Evolutionary conservation across 2,329 filamentous ascomycete genomes (phyloP).

Genomic region (Herpomyces periplanetae): DNA sequence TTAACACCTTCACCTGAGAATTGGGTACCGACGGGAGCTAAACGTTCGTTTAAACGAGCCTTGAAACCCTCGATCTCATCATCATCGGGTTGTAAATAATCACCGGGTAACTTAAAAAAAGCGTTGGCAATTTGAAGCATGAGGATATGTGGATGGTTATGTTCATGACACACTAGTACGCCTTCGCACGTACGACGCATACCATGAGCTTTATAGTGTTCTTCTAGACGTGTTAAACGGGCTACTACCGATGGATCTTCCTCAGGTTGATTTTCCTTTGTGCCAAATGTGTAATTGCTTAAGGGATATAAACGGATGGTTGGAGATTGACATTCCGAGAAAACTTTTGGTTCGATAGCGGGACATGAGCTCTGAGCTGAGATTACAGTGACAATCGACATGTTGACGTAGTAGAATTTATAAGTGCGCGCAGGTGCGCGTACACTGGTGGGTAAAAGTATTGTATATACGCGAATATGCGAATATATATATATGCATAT

Average conservation of each 20-base stretch:
- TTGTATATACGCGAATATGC: too few relatives aligned
- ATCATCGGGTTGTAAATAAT: slow-evolving; percentile 60
- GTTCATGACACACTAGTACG: slow-evolving; percentile 86
- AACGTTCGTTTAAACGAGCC: slow-evolving; percentile 49
- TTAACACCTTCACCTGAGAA: slow-evolving; percentile 51
- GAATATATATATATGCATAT: too few relatives aligned
- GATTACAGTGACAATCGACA: too few relatives aligned
- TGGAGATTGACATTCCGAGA: slow-evolving; percentile 55
- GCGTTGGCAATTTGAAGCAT: slow-evolving; percentile 98
- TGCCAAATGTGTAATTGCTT: slow-evolving; percentile 94
- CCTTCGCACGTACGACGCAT: slow-evolving; percentile 94
- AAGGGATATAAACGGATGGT: slow-evolving; percentile 74
- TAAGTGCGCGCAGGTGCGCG: too few relatives aligned
- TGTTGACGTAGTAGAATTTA: too few relatives aligned
- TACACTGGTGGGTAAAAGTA: too few relatives aligned
- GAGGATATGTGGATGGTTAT: slow-evolving; percentile 90
- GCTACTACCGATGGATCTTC: slow-evolving; percentile 86
- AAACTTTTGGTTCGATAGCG: slow-evolving; percentile 37
- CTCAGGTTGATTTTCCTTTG: slow-evolving; percentile 89
- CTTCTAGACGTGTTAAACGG: slow-evolving; percentile 64
- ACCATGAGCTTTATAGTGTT: slow-evolving; percentile 62
- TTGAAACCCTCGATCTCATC: slow-evolving; percentile 91
- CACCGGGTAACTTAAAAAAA: slow-evolving; percentile 91
- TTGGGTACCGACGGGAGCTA: slow-evolving; percentile 56
- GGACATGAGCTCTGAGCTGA: too few relatives aligned